A percentile compares a stretch with the other conserved stretches of the same genome.
Evolutionary conservation across 2,329 filamentous ascomycete genomes (phyloP).

Genomic region (Leptographium lundbergii): DNA sequence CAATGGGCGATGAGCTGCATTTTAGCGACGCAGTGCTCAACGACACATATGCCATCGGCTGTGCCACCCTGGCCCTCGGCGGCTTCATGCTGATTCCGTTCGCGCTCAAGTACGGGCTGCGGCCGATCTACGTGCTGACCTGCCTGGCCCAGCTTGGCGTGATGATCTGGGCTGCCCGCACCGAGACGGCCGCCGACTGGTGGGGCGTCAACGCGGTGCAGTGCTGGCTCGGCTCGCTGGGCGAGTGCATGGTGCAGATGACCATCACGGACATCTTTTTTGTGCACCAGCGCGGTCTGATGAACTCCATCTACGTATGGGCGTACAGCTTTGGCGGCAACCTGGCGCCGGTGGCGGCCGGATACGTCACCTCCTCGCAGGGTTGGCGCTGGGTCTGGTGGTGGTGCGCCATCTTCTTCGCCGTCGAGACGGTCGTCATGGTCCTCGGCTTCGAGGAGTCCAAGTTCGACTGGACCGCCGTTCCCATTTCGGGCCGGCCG

Average conservation of each 20-base stretch:
- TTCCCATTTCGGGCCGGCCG: not conserved
- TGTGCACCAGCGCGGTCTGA: slow-evolving; percentile 40
- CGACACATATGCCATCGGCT: slow-evolving; percentile 19
- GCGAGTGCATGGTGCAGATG: slow-evolving; percentile 33
- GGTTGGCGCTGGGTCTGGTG: slow-evolving; percentile 35
- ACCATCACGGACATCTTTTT: slow-evolving; percentile 44
- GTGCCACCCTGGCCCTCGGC: slow-evolving; percentile 28
- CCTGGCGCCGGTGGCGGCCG: slow-evolving; percentile 33
- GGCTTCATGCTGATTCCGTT: slow-evolving; percentile 33
- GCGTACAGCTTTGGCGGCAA: slow-evolving; percentile 24
- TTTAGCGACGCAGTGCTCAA: slow-evolving; percentile 15
- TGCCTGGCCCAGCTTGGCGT: slow-evolving; percentile 29
- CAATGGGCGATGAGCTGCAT: slow-evolving; percentile 16
- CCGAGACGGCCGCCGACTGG: slow-evolving; percentile 7
- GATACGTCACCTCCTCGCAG: slow-evolving; percentile 33
- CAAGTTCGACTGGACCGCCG: slow-evolving; percentile 7
- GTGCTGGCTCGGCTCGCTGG: slow-evolving; percentile 30
- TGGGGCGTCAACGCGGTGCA: slow-evolving; percentile 12
- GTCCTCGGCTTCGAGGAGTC: slow-evolving; percentile 8
- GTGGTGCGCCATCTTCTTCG: slow-evolving; percentile 17
- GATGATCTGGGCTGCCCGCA: slow-evolving; percentile 24
- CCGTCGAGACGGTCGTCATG: slow-evolving; percentile 4
- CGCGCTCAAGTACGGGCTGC: slow-evolving; percentile 30
- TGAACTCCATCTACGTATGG: slow-evolving; percentile 32
- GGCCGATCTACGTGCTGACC: slow-evolving; percentile 29